Percentiles rank a stretch among this genome's conserved stretches.
These are phyloP conservation scores for Penstemon newberryi DNA, from an alignment of 257 asterid genomes.

Conservation along the genomic window DNA sequence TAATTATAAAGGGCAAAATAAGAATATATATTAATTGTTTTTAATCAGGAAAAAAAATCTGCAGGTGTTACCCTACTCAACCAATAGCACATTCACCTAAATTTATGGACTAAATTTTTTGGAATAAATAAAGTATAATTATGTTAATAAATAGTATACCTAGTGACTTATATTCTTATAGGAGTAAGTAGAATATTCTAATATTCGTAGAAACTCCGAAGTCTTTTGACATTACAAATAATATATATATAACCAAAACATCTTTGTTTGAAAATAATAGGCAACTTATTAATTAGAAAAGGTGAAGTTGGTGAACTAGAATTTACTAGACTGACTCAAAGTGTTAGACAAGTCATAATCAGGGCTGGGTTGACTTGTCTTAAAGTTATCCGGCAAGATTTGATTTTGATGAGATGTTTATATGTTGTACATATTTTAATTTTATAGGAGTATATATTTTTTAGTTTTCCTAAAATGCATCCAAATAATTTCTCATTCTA, in stretches of 20 bases:
- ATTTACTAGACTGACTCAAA: constrained; percentile 1
- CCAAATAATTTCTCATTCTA: too few relatives aligned
- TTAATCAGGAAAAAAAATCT: too few relatives aligned
- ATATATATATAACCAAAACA: not conserved
- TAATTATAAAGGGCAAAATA: too few relatives aligned
- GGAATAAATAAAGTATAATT: too few relatives aligned
- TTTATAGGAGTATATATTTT: not conserved
- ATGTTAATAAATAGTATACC: too few relatives aligned
- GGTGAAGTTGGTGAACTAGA: constrained; percentile 20
- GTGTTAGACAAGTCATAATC: constrained; percentile 25
- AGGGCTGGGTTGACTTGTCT: not conserved
- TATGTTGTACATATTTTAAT: not conserved
- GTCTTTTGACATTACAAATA: not conserved
- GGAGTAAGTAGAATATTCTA: not conserved
- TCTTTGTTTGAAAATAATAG: not conserved
- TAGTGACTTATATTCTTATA: too few relatives aligned
- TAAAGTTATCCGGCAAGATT: not conserved
- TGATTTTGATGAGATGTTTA: not conserved
- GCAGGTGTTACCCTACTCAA: too few relatives aligned
- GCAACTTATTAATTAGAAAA: not conserved
- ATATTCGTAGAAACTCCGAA: not conserved
- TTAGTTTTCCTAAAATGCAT: not conserved
- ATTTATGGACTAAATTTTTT: too few relatives aligned
- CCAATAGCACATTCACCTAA: too few relatives aligned
- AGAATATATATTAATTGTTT: too few relatives aligned